Evolutionary conservation across 2,329 filamentous ascomycete genomes (phyloP).

Genomic region (Aurifilum marmelostoma): DNA sequence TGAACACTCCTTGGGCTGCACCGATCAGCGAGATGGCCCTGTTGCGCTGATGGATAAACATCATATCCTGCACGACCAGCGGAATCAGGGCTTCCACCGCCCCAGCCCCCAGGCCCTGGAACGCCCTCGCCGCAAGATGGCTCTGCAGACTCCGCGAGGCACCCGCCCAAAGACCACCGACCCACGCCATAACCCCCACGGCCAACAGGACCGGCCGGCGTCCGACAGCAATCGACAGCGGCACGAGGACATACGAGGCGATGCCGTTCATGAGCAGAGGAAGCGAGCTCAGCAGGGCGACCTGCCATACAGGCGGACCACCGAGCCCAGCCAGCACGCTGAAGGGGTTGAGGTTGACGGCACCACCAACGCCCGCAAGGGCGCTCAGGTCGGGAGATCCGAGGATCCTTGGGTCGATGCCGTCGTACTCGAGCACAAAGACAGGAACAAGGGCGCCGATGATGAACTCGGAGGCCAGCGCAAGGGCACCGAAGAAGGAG

Average conservation of each 20-base stretch:
- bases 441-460: conserved; percentile 40
- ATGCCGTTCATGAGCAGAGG: conserved; percentile 39
- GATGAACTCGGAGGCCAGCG: conserved; percentile 36
- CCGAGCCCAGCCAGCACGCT: conserved; percentile 34
- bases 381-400: conserved; percentile 33
- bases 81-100: conserved; percentile 40
- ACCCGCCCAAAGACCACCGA: conserved; percentile 39
- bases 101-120: conserved; percentile 39
- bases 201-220: conserved; percentile 38
- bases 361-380: conserved; percentile 23
- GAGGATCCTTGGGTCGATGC: conserved; percentile 38
- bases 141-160: conserved; percentile 33
- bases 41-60: conserved; percentile 41
- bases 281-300: conserved; percentile 37
- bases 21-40: conserved; percentile 31
- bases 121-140: conserved; percentile 37
- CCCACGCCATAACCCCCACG: conserved; percentile 35
- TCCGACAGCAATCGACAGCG: conserved; percentile 38
- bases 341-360: conserved; percentile 36
- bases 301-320: conserved; percentile 36
- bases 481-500: conserved; percentile 35
- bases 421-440: conserved; percentile 41
- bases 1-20: conserved; percentile 35
- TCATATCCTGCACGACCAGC: conserved; percentile 40
- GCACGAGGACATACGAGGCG: conserved; percentile 38